Evolutionary conservation across 371 early-diverging fungal genomes (phyloP).

Genomic region (Mortierella sp.): DNA sequence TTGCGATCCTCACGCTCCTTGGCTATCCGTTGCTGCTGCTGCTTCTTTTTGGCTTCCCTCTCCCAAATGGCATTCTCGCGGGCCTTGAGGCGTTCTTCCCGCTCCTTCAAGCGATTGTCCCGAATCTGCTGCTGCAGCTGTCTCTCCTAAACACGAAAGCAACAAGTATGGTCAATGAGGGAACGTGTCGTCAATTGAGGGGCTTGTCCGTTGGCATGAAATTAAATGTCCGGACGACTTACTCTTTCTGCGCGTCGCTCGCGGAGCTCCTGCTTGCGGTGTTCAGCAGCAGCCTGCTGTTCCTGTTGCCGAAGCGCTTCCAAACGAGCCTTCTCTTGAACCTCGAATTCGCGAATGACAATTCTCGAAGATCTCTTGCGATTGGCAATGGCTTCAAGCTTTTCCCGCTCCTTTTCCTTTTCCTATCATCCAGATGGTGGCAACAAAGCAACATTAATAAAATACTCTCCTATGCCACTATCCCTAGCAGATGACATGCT

Average conservation of each 20-base stretch:
- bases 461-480: not conserved
- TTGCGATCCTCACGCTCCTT: slow-evolving; percentile 56
- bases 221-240: not conserved
- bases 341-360: slow-evolving; percentile 68
- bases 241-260: slow-evolving; percentile 58
- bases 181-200: not conserved
- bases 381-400: slow-evolving; percentile 68
- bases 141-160: slow-evolving; percentile 33
- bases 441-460: not conserved
- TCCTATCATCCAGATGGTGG: slow-evolving; percentile 44
- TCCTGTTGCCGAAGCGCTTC: slow-evolving; percentile 58
- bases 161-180: not conserved
- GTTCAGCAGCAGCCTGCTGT: slow-evolving; percentile 56
- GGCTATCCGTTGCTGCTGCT: slow-evolving; percentile 40
- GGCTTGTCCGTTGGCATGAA: not conserved
- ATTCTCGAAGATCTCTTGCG: slow-evolving; percentile 79
- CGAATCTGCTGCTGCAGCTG: slow-evolving; percentile 37
- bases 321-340: slow-evolving; percentile 61
- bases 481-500: not conserved
- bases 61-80: slow-evolving; percentile 67
- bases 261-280: slow-evolving; percentile 56
- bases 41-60: slow-evolving; percentile 53
- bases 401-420: slow-evolving; percentile 64
- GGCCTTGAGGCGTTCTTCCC: slow-evolving; percentile 65
- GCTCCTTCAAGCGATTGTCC: slow-evolving; percentile 56